A percentile compares a stretch with the other conserved stretches of the same genome.
Conservation (phyloP, 306 rosid genomes). For the Castanopsis chinensis region DNA sequence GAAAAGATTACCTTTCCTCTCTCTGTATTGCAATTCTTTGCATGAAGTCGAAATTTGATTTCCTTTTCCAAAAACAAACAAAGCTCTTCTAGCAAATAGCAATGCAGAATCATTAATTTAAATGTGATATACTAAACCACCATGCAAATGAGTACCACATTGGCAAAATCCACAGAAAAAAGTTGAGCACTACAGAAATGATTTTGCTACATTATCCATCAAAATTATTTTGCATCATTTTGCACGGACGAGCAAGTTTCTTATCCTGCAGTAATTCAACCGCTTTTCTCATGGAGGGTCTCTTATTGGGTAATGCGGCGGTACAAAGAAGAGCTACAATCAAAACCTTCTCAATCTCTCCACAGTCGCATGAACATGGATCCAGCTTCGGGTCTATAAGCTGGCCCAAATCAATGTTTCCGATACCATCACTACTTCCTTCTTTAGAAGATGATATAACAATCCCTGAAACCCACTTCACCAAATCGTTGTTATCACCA, state of each 20-base stretch:
- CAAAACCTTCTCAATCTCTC: conserved; percentile 58
- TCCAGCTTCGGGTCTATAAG: conserved; percentile 61
- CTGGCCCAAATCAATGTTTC: conserved; percentile 12
- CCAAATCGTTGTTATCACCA: conserved; percentile 70
- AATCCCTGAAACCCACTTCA: conserved; percentile 68
- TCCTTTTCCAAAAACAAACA: not conserved
- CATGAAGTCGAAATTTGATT: not conserved
- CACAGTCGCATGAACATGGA: conserved; percentile 32
- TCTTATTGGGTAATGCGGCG: conserved; percentile 53
- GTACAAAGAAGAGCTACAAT: conserved; percentile 73
- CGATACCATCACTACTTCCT: not conserved
- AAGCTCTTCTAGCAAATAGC: not conserved
- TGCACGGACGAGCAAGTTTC: conserved; percentile 29
- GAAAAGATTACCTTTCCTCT: no score
- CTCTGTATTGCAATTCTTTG: not conserved
- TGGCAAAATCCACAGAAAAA: no score
- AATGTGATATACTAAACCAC: not conserved
- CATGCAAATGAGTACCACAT: no score
- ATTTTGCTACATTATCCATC: no score
- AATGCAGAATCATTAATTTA: not conserved
- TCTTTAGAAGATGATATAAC: conserved; percentile 25
- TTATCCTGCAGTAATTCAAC: conserved; percentile 63
- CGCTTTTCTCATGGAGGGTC: conserved; percentile 83
- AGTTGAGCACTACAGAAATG: no score
- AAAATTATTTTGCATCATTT: conserved; percentile 11